Evolutionary conservation across 176 grass and related monocot species (phyloP).

Genomic region (Raddia distichophylla): DNA sequence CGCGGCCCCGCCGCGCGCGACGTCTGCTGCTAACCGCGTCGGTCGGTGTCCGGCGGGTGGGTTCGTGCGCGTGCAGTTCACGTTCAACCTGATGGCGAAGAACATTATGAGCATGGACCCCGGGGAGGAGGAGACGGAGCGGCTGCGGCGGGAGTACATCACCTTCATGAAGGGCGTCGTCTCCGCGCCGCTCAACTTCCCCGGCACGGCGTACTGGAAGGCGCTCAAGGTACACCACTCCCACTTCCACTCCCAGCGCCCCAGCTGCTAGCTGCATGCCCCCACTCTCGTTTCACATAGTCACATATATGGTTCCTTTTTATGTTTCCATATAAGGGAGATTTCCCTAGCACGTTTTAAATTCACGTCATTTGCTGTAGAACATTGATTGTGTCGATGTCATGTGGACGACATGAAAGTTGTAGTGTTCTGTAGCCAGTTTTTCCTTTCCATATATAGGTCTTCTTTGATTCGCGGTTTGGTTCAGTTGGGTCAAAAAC

Average conservation of each 20-base stretch:
- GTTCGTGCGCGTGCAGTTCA: constrained; percentile 65
- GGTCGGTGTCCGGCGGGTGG: neutral
- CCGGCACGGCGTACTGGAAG: constrained; percentile 89
- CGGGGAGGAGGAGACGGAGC: constrained; percentile 75
- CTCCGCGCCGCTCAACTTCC: constrained; percentile 88
- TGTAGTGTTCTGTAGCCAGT: no score
- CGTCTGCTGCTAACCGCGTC: neutral
- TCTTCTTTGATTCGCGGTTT: no score
- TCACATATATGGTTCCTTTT: neutral
- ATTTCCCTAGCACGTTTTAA: no score
- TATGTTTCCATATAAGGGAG: constrained; percentile 33
- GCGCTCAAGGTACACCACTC: constrained; percentile 59
- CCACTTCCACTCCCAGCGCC: no score
- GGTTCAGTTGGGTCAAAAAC: no score
- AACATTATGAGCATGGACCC: constrained; percentile 98
- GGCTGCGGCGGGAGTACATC: constrained; percentile 80
- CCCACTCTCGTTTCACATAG: neutral
- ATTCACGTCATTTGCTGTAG: no score
- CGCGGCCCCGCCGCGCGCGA: neutral
- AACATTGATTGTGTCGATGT: no score
- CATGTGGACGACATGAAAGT: no score
- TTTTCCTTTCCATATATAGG: no score
- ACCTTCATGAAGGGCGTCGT: constrained; percentile 99
- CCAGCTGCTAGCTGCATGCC: no score
- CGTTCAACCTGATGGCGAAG: constrained; percentile 98